These are phyloP conservation scores for Pistacia atlantica DNA, from an alignment of 345 rosid species.

Conservation along the genomic window DNA sequence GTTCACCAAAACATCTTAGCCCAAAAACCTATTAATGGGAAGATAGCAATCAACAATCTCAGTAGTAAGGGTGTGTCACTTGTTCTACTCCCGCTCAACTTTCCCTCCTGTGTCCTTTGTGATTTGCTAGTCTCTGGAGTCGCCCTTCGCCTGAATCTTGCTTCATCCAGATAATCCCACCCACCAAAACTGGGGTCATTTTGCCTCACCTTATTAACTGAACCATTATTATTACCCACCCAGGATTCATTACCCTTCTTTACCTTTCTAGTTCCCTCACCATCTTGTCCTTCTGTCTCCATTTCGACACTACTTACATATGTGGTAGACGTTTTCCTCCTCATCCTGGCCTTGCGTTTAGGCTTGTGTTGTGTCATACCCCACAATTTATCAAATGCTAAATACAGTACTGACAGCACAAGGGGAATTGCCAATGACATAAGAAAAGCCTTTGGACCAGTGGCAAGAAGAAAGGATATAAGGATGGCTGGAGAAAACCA, in stretches of 20 bases:
- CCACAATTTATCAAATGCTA: conserved; percentile 34
- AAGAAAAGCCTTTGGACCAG: conserved; percentile 68
- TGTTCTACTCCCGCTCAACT: conserved; percentile 33
- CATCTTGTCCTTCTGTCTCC: conserved; percentile 26
- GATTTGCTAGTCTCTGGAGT: conserved; percentile 20
- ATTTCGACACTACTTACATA: conserved; percentile 15
- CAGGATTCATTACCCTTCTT: conserved; percentile 27
- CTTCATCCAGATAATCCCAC: conserved; percentile 57
- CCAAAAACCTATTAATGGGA: conserved; percentile 61
- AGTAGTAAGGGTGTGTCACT: conserved; percentile 45
- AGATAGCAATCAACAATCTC: conserved; percentile 59
- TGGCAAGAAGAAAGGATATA: conserved; percentile 40
- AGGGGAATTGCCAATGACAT: conserved; percentile 38
- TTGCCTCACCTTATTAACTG: conserved; percentile 20
- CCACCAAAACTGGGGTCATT: conserved; percentile 46
- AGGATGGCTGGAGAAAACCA: conserved; percentile 53
- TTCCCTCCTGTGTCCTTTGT: conserved; percentile 18
- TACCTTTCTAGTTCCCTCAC: conserved; percentile 23
- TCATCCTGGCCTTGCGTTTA: conserved; percentile 28
- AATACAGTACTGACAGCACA: conserved; percentile 37
- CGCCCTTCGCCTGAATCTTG: conserved; percentile 15
- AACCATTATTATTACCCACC: conserved; percentile 31
- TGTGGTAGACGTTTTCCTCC: conserved; percentile 29
- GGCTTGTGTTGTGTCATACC: conserved; percentile 26
- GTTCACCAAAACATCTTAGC: conserved; percentile 46